Percentiles rank a stretch among this genome's conserved stretches.
These are phyloP conservation scores for Bruguiera hainesii DNA, from an alignment of 441 rosid genomes.

Conservation along the genomic window DNA sequence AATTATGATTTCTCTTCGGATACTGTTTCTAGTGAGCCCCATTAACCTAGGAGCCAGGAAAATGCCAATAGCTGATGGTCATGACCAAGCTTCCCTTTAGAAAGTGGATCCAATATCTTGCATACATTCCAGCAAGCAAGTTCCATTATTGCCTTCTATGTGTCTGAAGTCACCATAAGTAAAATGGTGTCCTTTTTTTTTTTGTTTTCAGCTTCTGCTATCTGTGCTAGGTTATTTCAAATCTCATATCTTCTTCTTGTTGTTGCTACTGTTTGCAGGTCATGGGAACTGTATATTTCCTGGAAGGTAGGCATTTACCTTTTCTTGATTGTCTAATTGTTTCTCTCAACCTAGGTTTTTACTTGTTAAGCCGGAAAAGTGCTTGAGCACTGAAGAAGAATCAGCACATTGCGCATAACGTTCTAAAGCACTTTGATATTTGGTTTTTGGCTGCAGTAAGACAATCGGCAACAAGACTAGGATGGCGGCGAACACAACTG, in stretches of 20 bases:
- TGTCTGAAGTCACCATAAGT: not conserved
- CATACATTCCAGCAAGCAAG: conserved; percentile 21
- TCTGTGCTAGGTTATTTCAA: not conserved
- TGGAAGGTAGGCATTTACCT: conserved; percentile 66
- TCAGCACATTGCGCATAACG: not conserved
- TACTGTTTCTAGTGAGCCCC: conserved; percentile 23
- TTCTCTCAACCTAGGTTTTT: not conserved
- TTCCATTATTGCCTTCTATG: conserved; percentile 19
- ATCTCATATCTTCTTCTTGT: conserved; percentile 19
- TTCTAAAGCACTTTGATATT: not conserved
- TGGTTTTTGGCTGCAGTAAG: conserved; percentile 49
- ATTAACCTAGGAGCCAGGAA: conserved; percentile 1
- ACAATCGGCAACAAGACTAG: conserved; percentile 63
- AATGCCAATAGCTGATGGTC: conserved; percentile 10
- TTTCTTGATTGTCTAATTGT: conserved; percentile 3
- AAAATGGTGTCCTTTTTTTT: conserved; percentile 7
- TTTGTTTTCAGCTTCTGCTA: not conserved
- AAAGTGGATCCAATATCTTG: conserved; percentile 15
- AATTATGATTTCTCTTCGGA: conserved; percentile 17
- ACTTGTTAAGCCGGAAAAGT: conserved; percentile 6
- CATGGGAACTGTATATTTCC: conserved; percentile 92
- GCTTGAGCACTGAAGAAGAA: conserved; percentile 15
- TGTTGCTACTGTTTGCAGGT: conserved; percentile 54
- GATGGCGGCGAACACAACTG: conserved; percentile 52
- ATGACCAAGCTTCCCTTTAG: conserved; percentile 8